phyloP scores from a whole-genome alignment of 345 rosid species.

The Cardamine occulta region DNA sequence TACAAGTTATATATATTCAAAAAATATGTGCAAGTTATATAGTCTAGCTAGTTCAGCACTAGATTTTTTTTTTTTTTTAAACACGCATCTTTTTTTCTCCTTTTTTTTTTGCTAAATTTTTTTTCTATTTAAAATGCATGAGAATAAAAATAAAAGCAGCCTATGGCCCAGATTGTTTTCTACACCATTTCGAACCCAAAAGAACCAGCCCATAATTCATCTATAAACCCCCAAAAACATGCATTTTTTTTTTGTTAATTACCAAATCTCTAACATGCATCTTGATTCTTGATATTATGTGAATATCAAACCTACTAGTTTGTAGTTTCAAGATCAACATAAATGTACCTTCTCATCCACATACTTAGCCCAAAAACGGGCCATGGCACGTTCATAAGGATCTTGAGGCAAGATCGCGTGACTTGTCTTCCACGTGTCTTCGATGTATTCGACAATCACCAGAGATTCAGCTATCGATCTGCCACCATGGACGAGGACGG shows the following conservation, averaged over 20 bases:
- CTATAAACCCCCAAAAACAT: neutral
- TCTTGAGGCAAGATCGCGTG: constrained; percentile 50
- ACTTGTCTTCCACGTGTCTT: constrained; percentile 55
- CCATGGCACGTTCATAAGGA: constrained; percentile 55
- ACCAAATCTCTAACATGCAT: neutral
- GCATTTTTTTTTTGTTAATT: too few relatives aligned
- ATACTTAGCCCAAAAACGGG: constrained; percentile 64
- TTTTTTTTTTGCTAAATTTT: too few relatives aligned
- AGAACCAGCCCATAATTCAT: neutral
- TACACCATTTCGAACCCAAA: neutral
- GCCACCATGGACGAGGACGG: constrained; percentile 57
- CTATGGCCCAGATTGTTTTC: neutral
- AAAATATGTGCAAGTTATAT: too few relatives aligned
- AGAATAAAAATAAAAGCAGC: too few relatives aligned
- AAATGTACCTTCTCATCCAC: constrained; percentile 52
- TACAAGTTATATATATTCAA: neutral
- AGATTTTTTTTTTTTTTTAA: too few relatives aligned
- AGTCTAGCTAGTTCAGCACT: too few relatives aligned
- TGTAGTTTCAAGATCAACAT: neutral
- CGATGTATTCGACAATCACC: constrained; percentile 60
- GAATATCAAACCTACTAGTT: neutral
- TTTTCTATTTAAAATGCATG: neutral
- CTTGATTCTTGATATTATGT: constrained; percentile 13
- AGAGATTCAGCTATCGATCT: constrained; percentile 52
- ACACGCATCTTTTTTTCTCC: neutral